Percentiles rank a stretch among this genome's conserved stretches.
Conservation (phyloP, 208 protist species). For the Jaenimonas drosophilae region DNA sequence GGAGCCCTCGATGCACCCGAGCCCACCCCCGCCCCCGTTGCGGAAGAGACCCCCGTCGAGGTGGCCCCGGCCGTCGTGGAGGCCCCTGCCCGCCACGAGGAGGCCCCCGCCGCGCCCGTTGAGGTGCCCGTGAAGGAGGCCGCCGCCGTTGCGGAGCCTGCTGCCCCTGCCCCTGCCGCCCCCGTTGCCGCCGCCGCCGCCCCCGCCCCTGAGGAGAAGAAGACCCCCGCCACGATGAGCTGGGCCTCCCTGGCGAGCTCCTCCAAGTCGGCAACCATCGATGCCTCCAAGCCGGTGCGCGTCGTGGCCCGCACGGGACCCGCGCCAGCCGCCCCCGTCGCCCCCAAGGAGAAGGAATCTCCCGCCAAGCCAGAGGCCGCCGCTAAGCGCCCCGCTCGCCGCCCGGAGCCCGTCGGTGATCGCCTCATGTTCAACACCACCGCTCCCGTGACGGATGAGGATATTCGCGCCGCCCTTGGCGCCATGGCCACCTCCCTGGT, state of each 20-base stretch:
- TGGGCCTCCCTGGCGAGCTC: conserved; percentile 48
- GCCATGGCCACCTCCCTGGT: conserved; percentile 36
- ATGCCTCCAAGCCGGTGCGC: conserved; percentile 24
- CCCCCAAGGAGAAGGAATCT: conserved; percentile 2
- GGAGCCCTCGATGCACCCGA: conserved; percentile 23
- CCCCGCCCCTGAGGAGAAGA: conserved; percentile 4
- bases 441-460: conserved; percentile 58
- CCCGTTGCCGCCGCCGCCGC: conserved; percentile 12
- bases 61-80: conserved; percentile 17
- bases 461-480: conserved; percentile 63
- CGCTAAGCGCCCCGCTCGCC: not conserved
- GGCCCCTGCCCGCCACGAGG: conserved; percentile 7
- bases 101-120: conserved; percentile 4
- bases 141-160: not conserved
- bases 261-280: conserved; percentile 13
- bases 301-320: conserved; percentile 21
- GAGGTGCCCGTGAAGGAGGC: conserved; percentile 3
- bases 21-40: conserved; percentile 14
- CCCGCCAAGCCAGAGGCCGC: conserved; percentile 5
- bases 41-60: conserved; percentile 15
- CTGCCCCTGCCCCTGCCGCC: conserved; percentile 2
- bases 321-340: conserved; percentile 6
- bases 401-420: conserved; percentile 35
- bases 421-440: conserved; percentile 82
- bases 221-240: conserved; percentile 37